Conservation (phyloP, 306 rosid species). For the Alnus glutinosa region DNA sequence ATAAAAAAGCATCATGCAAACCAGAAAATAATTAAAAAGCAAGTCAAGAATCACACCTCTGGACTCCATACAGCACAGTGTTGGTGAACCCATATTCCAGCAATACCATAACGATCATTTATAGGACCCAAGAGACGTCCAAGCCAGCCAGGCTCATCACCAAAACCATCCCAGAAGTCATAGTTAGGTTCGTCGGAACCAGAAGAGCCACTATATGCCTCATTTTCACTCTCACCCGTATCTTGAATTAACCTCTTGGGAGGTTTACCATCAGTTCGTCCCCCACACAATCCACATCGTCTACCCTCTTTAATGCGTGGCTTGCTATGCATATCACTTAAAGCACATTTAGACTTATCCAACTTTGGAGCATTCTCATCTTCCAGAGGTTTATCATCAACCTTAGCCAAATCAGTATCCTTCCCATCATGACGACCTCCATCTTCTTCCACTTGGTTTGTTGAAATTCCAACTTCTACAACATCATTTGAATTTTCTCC, state of each 20-base stretch:
- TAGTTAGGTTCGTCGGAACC: conserved; percentile 81
- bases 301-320: conserved; percentile 76
- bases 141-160: conserved; percentile 92
- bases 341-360: conserved; percentile 37
- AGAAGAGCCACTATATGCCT: conserved; percentile 77
- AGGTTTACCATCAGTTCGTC: conserved; percentile 86
- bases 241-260: conserved; percentile 73
- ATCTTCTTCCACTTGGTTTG: conserved; percentile 39
- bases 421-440: conserved; percentile 43
- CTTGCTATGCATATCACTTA: conserved; percentile 38
- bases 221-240: conserved; percentile 80
- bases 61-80: conserved; percentile 99
- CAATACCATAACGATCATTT: conserved; percentile 88
- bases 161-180: conserved; percentile 95
- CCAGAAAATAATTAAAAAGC: conserved; percentile 13
- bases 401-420: conserved; percentile 18
- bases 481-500: conserved; percentile 38
- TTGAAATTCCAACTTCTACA: conserved; percentile 34
- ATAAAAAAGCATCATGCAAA: conserved; percentile 28
- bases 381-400: conserved; percentile 35
- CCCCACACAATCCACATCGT: conserved; percentile 94
- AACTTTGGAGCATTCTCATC: conserved; percentile 32
- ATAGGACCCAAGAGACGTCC: conserved; percentile 94
- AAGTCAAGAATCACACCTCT: conserved; percentile 64
- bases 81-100: conserved; percentile 98